Conservation (phyloP, 495 filamentous ascomycete genomes). For the Xylaria longipes region DNA sequence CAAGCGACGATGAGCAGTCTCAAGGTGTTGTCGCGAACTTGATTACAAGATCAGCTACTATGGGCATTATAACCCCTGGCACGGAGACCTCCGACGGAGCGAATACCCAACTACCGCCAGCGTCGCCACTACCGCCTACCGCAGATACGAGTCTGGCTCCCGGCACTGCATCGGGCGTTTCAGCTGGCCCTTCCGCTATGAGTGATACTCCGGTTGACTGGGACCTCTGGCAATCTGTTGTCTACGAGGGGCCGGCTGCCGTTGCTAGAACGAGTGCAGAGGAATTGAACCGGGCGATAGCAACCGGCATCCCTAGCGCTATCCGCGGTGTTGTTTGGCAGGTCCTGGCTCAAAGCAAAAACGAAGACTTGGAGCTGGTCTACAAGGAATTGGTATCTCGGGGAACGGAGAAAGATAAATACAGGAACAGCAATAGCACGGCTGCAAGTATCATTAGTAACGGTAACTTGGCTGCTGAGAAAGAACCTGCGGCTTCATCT, state of each 20-base stretch:
- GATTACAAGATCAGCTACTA: slow-evolving; percentile 53
- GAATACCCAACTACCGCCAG: slow-evolving; percentile 53
- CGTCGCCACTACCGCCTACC: slow-evolving; percentile 57
- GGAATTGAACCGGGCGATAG: slow-evolving; percentile 88
- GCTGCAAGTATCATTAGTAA: slow-evolving; percentile 48
- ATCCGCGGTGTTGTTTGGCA: slow-evolving; percentile 98
- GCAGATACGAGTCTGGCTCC: slow-evolving; percentile 70
- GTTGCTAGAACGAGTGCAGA: slow-evolving; percentile 83
- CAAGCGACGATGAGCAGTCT: slow-evolving; percentile 57
- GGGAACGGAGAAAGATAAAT: slow-evolving; percentile 80
- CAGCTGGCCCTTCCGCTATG: slow-evolving; percentile 70
- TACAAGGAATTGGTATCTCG: slow-evolving; percentile 83
- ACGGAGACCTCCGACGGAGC: slow-evolving; percentile 49
- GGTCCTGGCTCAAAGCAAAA: slow-evolving; percentile 91
- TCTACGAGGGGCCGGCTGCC: slow-evolving; percentile 88
- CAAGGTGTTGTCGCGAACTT: slow-evolving; percentile 50
- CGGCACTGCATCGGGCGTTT: slow-evolving; percentile 80
- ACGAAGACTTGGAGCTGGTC: slow-evolving; percentile 83
- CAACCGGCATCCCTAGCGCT: slow-evolving; percentile 90
- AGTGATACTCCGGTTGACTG: slow-evolving; percentile 82
- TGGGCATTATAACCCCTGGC: slow-evolving; percentile 54
- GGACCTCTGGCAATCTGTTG: slow-evolving; percentile 96
- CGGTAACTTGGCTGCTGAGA: slow-evolving; percentile 53
- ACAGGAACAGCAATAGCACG: slow-evolving; percentile 60
- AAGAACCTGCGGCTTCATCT: slow-evolving; percentile 74